Conservation (phyloP, 2,329 filamentous ascomycete species). For the Bisporella sp. region DNA sequence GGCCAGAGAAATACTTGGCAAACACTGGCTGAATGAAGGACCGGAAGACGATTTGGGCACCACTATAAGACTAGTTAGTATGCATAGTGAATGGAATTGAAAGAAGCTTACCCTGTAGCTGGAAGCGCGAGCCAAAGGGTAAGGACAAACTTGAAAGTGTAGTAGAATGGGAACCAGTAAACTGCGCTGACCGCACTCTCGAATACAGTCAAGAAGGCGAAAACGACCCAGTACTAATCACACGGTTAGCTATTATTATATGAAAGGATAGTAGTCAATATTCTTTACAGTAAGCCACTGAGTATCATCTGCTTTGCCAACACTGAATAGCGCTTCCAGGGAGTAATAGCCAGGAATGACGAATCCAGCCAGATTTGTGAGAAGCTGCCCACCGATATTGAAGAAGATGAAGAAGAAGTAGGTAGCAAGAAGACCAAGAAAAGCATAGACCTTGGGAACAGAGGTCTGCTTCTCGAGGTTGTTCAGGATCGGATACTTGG, state of each 20-base stretch:
- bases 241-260: conserved; percentile 4
- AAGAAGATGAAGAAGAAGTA: conserved; percentile 92
- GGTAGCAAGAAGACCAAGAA: conserved; percentile 67
- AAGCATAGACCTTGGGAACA: conserved; percentile 78
- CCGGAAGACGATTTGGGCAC: conserved; percentile 93
- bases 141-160: conserved; percentile 97
- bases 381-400: conserved; percentile 82
- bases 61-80: conserved; percentile 45
- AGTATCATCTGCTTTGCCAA: conserved; percentile 68
- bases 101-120: conserved; percentile 71
- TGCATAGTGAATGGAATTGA: not conserved
- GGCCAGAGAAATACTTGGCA: conserved; percentile 74
- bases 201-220: conserved; percentile 73
- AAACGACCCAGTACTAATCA: conserved; percentile 77
- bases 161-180: conserved; percentile 99
- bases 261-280: conserved; percentile 12
- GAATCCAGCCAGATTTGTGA: conserved; percentile 83
- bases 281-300: conserved; percentile 66
- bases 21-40: conserved; percentile 90
- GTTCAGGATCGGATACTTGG: conserved; percentile 76
- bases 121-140: conserved; percentile 97
- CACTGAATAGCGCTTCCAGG: conserved; percentile 66
- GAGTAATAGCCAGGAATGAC: conserved; percentile 81
- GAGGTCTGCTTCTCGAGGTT: conserved; percentile 80
- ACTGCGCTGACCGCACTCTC: conserved; percentile 80